Evolutionary conservation across 257 asterid genomes (phyloP), one percentile per base, ranked within the genome.

Genomic region (Gentiana dahurica): DNA sequence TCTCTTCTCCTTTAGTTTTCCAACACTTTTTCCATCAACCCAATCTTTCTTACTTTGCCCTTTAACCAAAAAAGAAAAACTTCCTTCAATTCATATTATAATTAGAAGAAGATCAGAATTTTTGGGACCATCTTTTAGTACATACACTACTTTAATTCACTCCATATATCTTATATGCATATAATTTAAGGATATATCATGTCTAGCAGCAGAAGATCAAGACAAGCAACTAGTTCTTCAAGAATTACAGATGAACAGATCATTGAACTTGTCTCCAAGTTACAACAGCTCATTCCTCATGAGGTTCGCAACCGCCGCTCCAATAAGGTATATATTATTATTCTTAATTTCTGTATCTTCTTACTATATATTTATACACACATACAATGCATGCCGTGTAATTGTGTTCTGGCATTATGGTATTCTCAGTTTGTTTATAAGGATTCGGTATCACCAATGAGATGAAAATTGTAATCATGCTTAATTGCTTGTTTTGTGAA

Each of bases 271-370:
- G 73, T 76, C 11, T 76, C 81, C 61, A 76, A 76, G 71, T 60
- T 76, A 60, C 81, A 69, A 36, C 78, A 72, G 7, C 76, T 69
- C 49, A 71, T 76, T 38, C 81, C 81, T 1, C 93, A 86, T 62
- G 79, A 76, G 67, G 55, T 76, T 54, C 76, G 76, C 47, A 66
- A 43, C 12, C 59, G 78, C 34, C 76, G 81, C 61, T 60, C 81
- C 0, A 59, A 8, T 65, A 76, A 76, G 81, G 81, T 76, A 61
- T 36, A 8, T 5, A 4, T 9, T 4, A 52, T 12, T 53, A 13
- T 60, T 11, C 7, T 34, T 7, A 12, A 1, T 38, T 13, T 12
- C 15, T 9, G 2, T 55, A 39, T 39, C 45, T 39, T 39, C 2
- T 24, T 5, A 2, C 5, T 8, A 35, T 35, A 54, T 8, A 34